Conservation (phyloP, 1,139 yeast genomes). For the Ogataea hybrid region DNA sequence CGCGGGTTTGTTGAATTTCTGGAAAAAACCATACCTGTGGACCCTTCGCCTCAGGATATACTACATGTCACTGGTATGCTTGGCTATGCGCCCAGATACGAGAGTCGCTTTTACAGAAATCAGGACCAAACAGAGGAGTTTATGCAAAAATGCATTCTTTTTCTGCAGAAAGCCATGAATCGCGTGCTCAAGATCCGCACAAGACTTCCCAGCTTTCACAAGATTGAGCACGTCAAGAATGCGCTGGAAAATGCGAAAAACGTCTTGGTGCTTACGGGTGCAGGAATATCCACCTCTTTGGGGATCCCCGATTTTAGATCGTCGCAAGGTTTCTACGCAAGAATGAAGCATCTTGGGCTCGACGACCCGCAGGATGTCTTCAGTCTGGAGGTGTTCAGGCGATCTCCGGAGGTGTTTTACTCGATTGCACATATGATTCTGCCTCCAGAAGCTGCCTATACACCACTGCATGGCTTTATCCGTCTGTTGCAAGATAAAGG, state of each 20-base stretch:
- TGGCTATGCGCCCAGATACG: slow-evolving; percentile 50
- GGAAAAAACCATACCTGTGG: slow-evolving; percentile 56
- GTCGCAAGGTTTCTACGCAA: slow-evolving; percentile 79
- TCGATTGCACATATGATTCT: slow-evolving; percentile 84
- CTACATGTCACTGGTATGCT: slow-evolving; percentile 45
- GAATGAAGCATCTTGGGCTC: slow-evolving; percentile 66
- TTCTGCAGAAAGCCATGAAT: slow-evolving; percentile 59
- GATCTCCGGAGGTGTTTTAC: slow-evolving; percentile 82
- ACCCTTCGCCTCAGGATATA: slow-evolving; percentile 54
- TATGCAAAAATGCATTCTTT: slow-evolving; percentile 47
- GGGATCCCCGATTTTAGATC: slow-evolving; percentile 97
- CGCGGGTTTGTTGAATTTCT: slow-evolving; percentile 55
- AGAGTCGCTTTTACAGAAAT: slow-evolving; percentile 19
- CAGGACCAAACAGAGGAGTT: slow-evolving; percentile 42
- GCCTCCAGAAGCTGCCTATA: slow-evolving; percentile 71
- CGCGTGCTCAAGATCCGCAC: slow-evolving; percentile 55
- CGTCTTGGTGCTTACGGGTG: slow-evolving; percentile 85
- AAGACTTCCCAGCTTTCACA: slow-evolving; percentile 49
- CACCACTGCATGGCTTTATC: slow-evolving; percentile 88
- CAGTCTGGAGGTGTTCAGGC: slow-evolving; percentile 67
- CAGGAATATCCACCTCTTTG: slow-evolving; percentile 89
- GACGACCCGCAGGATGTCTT: slow-evolving; percentile 95
- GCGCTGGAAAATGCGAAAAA: slow-evolving; percentile 55
- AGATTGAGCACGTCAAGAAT: slow-evolving; percentile 58
- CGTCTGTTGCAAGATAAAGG: slow-evolving; percentile 71